Base-by-base conservation (phyloP, 495 filamentous ascomycete species). In the Stereocaulon alpinum region DNA sequence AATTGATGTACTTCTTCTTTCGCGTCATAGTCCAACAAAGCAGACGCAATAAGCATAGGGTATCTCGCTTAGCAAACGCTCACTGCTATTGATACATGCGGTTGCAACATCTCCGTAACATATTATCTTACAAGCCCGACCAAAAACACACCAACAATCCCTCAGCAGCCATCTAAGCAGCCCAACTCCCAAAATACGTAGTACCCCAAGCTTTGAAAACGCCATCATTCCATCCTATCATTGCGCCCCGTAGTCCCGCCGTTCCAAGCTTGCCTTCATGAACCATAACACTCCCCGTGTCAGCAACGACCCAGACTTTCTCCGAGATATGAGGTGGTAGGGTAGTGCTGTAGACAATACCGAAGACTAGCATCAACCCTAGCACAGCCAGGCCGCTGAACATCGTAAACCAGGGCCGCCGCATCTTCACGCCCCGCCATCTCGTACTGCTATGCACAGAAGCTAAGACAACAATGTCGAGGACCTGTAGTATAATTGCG, bases 141-240 rank as follows among this genome's bases (percentile, higher is more conserved):
- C 24, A 24, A 24, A 24, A 24, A 24, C n/a, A n/a, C n/a, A n/a
- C 3, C 24, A 24, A 24, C 3, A 1, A 24, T 24, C 3, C 24
- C 24, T 24, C 24, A 24, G 24, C 3, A 24, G 24, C 24, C 24
- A 24, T 24, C 24, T 24, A 24, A 24, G 24, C 34, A 37, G 34
- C 7, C 40, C 49, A 54, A 32, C 24, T 54, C 48, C 60, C 60
- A 45, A 59, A 59, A 45, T 59, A 59, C 9, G 48, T 58, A 29
- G 7, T 44, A 0, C 30, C 41, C 58, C 61, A 63, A 12, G 34
- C n/a, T 6, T 63, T 20, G 22, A 63, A 61, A 18, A 63, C 32
- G 18, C 61, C 58, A 27, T 63, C 61, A 32, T 61, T 63, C 61
- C 61, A 63, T 1, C 61, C 61, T 6, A 63, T 61, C 27, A 63